Evolutionary conservation across 352 stramenopile species (phyloP), one percentile per base, ranked within the genome.

Genomic region (Phytophthora syringae): DNA sequence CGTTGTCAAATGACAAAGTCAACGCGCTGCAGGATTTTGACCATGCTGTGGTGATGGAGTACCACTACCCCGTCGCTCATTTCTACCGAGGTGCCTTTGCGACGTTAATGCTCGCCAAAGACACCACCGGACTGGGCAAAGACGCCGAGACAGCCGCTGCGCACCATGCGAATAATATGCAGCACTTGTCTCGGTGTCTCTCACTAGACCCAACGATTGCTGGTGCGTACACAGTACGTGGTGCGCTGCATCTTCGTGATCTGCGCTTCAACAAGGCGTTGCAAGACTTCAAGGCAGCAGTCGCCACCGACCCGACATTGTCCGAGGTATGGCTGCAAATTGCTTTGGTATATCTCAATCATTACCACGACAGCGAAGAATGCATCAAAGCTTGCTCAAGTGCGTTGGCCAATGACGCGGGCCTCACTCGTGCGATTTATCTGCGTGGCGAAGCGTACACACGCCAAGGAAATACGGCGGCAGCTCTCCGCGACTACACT

Each of bases 251-350:
- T 42, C 52, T 90, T n/a, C 76, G 76, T n/a, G 80, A 89, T 20
- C 73, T 91, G 30, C 76, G 86, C 39, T 94, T 91, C 63, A 89
- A 82, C 50, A 92, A 75, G 20, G 85, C 85, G 24, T 62, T 94
- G 25, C 83, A 94, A 49, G 83, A 94, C 51, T 94, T 92, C 57
- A 92, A 94, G 59, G 85, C 83, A 6, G 83, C 85, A 7, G 85
- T 91, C 4, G 60, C 80, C 15, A 86, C 84, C 0, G 83, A 94
- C 40, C 85, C 85, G 21, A 94, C 85, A 36, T 57, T 94, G 22
- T 87, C 87, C 32, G 81, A 89, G 32, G 77, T 91, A 18, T 94
- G 85, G 85, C 59, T 94, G 37, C 81, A 94, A 66, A 94, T 94
- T 48, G 85, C 82, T 12, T 67, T 94, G 28, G 81, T 94, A 36